These are phyloP conservation scores for Euphorbia corollata DNA, from an alignment of 441 rosid genomes.

Conservation along the genomic window DNA sequence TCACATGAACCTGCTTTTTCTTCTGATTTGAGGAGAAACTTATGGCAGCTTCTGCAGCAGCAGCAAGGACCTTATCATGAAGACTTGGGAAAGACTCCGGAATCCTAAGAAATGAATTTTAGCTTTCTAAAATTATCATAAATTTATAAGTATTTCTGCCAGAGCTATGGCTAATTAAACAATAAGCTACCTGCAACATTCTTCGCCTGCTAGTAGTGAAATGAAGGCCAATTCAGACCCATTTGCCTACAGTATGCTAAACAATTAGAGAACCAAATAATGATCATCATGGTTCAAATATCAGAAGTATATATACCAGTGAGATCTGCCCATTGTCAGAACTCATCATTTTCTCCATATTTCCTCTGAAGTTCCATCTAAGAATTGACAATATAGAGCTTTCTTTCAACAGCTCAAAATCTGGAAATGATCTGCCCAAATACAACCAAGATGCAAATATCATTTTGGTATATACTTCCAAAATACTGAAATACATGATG, in stretches of 20 bases:
- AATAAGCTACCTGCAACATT: conserved; percentile 35
- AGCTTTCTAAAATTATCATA: conserved; percentile 13
- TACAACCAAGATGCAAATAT: conserved; percentile 14
- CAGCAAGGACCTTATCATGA: conserved; percentile 65
- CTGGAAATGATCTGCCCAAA: conserved; percentile 51
- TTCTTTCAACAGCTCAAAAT: conserved; percentile 48
- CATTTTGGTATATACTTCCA: conserved; percentile 1
- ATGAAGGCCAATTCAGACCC: conserved; percentile 59
- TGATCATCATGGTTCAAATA: conserved; percentile 10
- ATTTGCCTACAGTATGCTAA: conserved; percentile 29
- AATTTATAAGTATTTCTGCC: not conserved
- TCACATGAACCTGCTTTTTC: conserved; percentile 44
- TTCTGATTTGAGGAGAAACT: conserved; percentile 44
- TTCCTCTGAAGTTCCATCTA: conserved; percentile 58
- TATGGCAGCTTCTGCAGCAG: conserved; percentile 57
- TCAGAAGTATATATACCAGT: conserved; percentile 31
- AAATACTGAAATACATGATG: not conserved
- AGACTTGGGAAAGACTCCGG: conserved; percentile 50
- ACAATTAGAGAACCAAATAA: conserved; percentile 16
- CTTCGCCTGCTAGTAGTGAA: conserved; percentile 37
- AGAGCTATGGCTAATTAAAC: conserved; percentile 13
- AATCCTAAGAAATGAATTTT: conserved; percentile 31
- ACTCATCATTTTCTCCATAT: conserved; percentile 46
- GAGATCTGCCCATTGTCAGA: conserved; percentile 40
- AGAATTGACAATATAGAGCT: conserved; percentile 46